phyloP scores from a whole-genome alignment of 306 rosid genomes.

The Inga laurina region DNA sequence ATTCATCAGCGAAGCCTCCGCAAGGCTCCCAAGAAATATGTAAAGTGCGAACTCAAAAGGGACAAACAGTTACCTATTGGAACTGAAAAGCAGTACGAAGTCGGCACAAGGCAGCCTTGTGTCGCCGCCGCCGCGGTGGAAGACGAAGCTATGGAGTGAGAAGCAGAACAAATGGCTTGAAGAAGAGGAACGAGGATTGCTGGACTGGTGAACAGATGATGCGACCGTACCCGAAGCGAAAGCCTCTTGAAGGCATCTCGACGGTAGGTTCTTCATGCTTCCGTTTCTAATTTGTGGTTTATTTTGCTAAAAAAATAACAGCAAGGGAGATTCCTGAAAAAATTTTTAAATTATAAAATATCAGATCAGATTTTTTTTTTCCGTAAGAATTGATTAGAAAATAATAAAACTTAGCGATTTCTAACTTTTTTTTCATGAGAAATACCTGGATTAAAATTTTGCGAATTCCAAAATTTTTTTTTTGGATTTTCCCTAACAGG shows the following conservation, averaged over 20 bases:
- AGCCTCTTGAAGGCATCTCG: neutral
- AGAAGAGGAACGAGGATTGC: neutral
- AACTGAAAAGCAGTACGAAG: neutral
- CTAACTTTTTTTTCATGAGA: no score
- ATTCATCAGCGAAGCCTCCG: neutral
- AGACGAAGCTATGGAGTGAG: neutral
- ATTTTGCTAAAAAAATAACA: no score
- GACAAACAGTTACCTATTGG: neutral
- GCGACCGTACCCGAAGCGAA: neutral
- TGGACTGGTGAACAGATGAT: neutral
- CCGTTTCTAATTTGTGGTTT: no score
- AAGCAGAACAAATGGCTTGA: neutral
- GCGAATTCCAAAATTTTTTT: no score
- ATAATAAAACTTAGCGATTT: no score
- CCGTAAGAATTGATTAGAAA: no score
- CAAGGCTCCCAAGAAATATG: neutral
- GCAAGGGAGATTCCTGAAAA: no score
- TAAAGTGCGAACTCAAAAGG: neutral
- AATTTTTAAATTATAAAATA: no score
- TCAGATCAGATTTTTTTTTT: no score
- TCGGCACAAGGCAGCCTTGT: neutral
- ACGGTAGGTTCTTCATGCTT: no score
- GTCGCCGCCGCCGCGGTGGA: neutral
- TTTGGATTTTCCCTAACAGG: no score
- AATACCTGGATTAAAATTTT: no score